These are phyloP conservation scores for Annulohypoxylon nitens DNA, from an alignment of 495 filamentous ascomycete species.

Conservation along the genomic window DNA sequence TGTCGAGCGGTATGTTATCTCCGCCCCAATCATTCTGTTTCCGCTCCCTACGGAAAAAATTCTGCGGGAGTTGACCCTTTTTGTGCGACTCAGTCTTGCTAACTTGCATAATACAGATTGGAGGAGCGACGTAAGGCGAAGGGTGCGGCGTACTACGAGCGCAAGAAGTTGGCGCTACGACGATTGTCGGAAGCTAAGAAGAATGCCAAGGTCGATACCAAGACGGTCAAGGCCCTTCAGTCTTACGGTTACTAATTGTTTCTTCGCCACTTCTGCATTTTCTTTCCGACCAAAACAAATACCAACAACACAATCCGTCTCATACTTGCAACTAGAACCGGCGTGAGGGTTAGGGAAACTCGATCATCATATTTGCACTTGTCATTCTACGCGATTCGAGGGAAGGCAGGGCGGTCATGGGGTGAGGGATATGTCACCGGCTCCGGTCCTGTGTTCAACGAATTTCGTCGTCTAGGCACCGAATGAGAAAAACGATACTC, in stretches of 20 bases:
- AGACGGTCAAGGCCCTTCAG: conserved; percentile 68
- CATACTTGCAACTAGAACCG: conserved; percentile 54
- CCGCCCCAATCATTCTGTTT: neutral
- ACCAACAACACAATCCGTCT: conserved; percentile 43
- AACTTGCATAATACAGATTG: conserved; percentile 72
- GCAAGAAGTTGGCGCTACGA: conserved; percentile 95
- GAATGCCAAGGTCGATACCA: conserved; percentile 85
- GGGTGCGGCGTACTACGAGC: conserved; percentile 98
- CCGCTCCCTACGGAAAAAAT: neutral
- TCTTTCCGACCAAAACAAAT: conserved; percentile 51
- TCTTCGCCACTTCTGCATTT: conserved; percentile 46
- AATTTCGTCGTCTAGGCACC: conserved; percentile 53
- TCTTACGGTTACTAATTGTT: conserved; percentile 67
- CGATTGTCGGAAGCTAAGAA: conserved; percentile 92
- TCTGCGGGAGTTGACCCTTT: neutral
- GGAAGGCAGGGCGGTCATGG: conserved; percentile 50
- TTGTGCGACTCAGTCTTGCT: conserved; percentile 46
- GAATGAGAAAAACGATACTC: conserved; percentile 53
- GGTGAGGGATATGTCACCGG: conserved; percentile 49
- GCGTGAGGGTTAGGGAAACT: conserved; percentile 54
- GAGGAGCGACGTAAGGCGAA: conserved; percentile 99
- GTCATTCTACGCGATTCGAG: conserved; percentile 50
- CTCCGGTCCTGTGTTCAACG: conserved; percentile 52
- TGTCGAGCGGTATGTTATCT: conserved; percentile 84
- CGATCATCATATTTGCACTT: conserved; percentile 53